Conservation (phyloP, 495 filamentous ascomycete genomes). For the Annulohypoxylon nitens region DNA sequence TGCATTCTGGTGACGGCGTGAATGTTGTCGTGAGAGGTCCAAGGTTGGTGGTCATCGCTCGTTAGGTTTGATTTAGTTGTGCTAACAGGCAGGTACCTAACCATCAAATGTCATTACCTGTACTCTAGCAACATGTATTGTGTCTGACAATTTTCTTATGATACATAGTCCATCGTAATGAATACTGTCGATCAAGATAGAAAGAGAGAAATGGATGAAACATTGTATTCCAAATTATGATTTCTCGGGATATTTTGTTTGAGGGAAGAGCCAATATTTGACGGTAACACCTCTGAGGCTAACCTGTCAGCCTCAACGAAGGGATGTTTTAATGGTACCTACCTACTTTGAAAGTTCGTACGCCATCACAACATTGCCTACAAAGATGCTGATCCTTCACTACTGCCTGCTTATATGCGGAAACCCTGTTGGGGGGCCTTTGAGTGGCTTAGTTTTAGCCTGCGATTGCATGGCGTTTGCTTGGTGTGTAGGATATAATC, state of each 20-base stretch:
- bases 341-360: neutral
- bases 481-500: neutral
- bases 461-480: neutral
- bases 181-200: neutral
- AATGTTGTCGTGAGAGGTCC: constrained; percentile 27
- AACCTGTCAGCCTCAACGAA: neutral
- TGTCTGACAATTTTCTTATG: neutral
- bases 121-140: neutral
- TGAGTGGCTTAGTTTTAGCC: neutral
- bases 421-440: neutral
- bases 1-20: constrained; percentile 18
- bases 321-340: neutral
- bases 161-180: neutral
- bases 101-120: neutral
- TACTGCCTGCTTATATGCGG: neutral
- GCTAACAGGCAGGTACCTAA: neutral
- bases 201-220: neutral
- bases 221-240: neutral
- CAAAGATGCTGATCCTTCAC: neutral
- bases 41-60: constrained; percentile 10
- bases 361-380: neutral
- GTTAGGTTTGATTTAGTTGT: neutral
- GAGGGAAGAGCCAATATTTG: neutral
- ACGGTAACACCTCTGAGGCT: neutral
- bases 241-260: neutral